phyloP scores from a whole-genome alignment of 140 eudicot genomes.

The Ambrosia hybrid region DNA sequence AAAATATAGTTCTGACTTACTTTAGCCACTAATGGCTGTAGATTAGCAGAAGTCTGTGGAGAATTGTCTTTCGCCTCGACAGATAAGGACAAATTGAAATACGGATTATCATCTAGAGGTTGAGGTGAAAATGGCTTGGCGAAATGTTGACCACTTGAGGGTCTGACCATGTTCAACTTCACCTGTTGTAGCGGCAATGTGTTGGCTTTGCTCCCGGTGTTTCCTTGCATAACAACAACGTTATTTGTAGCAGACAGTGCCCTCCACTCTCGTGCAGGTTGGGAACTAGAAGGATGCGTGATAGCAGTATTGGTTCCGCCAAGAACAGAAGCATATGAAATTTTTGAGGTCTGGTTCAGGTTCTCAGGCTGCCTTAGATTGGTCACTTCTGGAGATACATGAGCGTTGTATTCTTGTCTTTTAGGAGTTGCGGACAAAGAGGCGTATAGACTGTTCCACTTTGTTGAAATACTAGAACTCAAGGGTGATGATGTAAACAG shows the following conservation, averaged over 20 bases:
- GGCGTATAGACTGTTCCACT: slow-evolving; percentile 1
- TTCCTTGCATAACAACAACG: slow-evolving; percentile 11
- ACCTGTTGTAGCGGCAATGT: neutral
- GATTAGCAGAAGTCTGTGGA: slow-evolving; percentile 17
- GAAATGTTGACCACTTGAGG: slow-evolving; percentile 13
- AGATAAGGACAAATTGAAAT: slow-evolving; percentile 10
- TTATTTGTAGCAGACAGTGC: slow-evolving; percentile 30
- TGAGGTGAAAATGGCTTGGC: slow-evolving; percentile 18
- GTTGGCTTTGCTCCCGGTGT: slow-evolving; percentile 19
- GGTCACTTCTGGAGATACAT: neutral
- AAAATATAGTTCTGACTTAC: slow-evolving; percentile 22
- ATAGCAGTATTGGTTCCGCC: neutral
- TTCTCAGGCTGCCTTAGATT: neutral
- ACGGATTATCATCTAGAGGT: slow-evolving; percentile 6
- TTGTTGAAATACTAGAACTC: slow-evolving; percentile 17
- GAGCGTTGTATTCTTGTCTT: slow-evolving; percentile 9
- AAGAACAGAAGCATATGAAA: slow-evolving; percentile 29
- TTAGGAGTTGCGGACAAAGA: slow-evolving; percentile 16
- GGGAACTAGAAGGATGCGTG: slow-evolving; percentile 3
- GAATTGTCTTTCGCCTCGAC: slow-evolving; percentile 16
- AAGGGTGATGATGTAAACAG: slow-evolving; percentile 43
- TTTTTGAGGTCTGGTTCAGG: neutral
- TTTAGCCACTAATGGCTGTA: slow-evolving; percentile 32
- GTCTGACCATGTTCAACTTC: slow-evolving; percentile 21
- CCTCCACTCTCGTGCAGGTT: slow-evolving; percentile 43